Evolutionary conservation across 176 grass and related monocot genomes (phyloP), one percentile per base, ranked within the genome.

Genomic region (Musa itinerans): DNA sequence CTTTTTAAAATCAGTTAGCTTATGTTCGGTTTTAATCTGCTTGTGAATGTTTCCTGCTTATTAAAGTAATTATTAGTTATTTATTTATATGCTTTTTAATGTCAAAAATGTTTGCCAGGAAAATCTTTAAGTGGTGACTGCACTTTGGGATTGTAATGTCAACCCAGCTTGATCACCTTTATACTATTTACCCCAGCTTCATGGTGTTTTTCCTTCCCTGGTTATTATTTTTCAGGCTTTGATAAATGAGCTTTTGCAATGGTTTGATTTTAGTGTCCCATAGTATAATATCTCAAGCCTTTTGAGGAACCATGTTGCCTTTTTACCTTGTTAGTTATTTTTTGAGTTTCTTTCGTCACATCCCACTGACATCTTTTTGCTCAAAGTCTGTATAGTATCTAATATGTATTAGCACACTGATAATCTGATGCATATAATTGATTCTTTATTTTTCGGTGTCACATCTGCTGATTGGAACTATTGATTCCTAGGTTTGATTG

Each of bases 401-500:
- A 2, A 57, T 57, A 14, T 16, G 13, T 57, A 17, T 16, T 57
- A 17, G 17, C 17, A 17, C 17, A 16, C 17, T 57, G 13, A 65
- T 65, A 20, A 22, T 65, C 21, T 65, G 23, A 23, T 23, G 21
- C 10, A 24, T 65, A 23, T 23, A 21, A 23, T 20, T 65, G 2
- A 11, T 4, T 23, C 10, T 65, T 65, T 2, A 20, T 11, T 69
- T 26, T 49, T 34, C 43, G 9, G 2, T 15, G 2, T 69, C 62
- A 23, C 34, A 43, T 43, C 34, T 43, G 34, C 34, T 43, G 34
- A 43, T 43, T 6, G 34, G 34, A 43, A 43, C 34, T 43, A 52
- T 72, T 24, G 3, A 27, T 74, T 74, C 22, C 4, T 26, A 92
- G 93, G 89, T 88, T 85, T 96, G 21, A 96, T 92, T 69, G 81